A percentile compares a stretch with the other conserved stretches of the same genome.
These are phyloP conservation scores for Hypoxylon sp. DNA, from an alignment of 2,329 filamentous ascomycete genomes.

Conservation along the genomic window DNA sequence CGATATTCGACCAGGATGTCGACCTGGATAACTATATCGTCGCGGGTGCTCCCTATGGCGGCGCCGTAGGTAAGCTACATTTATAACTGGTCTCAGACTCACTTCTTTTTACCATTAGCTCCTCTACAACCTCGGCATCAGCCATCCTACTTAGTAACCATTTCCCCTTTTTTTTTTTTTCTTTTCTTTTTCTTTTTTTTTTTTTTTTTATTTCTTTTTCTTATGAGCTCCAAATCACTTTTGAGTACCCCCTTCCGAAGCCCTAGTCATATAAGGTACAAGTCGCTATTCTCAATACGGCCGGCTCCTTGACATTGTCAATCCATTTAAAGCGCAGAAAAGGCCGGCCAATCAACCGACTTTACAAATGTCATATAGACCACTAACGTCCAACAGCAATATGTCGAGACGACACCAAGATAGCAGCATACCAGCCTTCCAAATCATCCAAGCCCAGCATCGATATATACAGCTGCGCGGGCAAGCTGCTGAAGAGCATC, in stretches of 20 bases:
- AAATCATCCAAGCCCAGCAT: conserved; percentile 83
- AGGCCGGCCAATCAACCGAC: neutral
- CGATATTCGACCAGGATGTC: conserved; percentile 90
- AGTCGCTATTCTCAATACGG: conserved; percentile 6
- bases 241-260: conserved; percentile 1
- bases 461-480: conserved; percentile 93
- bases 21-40: conserved; percentile 96
- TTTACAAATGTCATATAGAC: neutral
- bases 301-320: neutral
- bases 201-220: too few relatives aligned
- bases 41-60: conserved; percentile 90
- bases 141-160: conserved; percentile 6
- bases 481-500: conserved; percentile 86
- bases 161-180: neutral
- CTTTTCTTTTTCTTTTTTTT: too few relatives aligned
- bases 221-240: neutral
- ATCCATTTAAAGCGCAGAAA: neutral
- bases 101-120: neutral
- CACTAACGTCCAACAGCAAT: conserved; percentile 70
- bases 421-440: conserved; percentile 80
- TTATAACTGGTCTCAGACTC: conserved; percentile 19
- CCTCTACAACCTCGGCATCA: neutral
- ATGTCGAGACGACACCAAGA: conserved; percentile 87
- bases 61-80: conserved; percentile 80
- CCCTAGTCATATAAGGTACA: conserved; percentile 3